phyloP scores from a whole-genome alignment of 441 rosid genomes.

The Macaranga tanarius region DNA sequence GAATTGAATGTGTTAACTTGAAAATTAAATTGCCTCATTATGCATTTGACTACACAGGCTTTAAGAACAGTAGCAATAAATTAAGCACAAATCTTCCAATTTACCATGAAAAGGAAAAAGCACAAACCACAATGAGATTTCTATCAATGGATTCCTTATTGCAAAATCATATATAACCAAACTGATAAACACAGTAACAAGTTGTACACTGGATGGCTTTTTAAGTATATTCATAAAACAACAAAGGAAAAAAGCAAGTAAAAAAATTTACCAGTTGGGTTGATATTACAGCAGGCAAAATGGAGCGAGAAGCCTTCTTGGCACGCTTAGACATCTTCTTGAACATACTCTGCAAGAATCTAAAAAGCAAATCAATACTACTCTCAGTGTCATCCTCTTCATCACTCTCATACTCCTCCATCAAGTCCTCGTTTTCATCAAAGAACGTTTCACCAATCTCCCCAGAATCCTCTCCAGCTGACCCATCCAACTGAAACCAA shows the following conservation, averaged over 20 bases:
- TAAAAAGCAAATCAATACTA: constrained; percentile 63
- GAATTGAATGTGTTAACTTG: not conserved
- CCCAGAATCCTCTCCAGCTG: constrained; percentile 32
- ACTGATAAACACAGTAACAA: too few relatives aligned
- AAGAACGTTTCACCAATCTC: constrained; percentile 43
- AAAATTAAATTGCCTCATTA: not conserved
- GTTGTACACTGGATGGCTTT: too few relatives aligned
- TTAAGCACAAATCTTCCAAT: not conserved
- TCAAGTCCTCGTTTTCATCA: constrained; percentile 27
- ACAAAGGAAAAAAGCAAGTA: not conserved
- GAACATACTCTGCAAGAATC: constrained; percentile 58
- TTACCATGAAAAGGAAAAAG: not conserved
- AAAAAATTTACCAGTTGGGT: constrained; percentile 51
- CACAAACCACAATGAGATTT: not conserved
- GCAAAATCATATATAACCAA: not conserved
- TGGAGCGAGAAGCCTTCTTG: constrained; percentile 61
- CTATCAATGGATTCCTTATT: not conserved
- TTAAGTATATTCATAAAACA: not conserved
- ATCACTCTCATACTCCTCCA: constrained; percentile 38
- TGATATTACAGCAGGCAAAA: constrained; percentile 61
- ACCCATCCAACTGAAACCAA: constrained; percentile 37
- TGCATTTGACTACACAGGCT: not conserved
- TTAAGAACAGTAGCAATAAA: not conserved
- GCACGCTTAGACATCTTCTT: constrained; percentile 60
- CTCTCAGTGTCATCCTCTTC: constrained; percentile 59